Percentiles rank a stretch among this genome's conserved stretches.
Conservation (phyloP, 2,329 filamentous ascomycete species). For the Cladosporium sp. region DNA sequence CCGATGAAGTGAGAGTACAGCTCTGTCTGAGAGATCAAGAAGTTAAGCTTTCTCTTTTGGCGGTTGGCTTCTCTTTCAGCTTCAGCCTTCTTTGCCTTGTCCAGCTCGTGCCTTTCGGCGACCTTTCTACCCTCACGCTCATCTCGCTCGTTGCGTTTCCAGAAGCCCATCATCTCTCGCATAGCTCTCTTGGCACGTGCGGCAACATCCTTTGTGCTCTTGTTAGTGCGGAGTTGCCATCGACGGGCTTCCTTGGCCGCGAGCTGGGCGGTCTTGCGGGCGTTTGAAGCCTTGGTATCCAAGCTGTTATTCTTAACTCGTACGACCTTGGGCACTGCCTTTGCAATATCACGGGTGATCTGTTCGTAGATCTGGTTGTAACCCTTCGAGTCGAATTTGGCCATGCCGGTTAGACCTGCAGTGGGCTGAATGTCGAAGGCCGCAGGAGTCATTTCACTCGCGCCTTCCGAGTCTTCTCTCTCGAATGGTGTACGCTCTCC, state of each 20-base stretch:
- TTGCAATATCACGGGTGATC: slow-evolving; percentile 91
- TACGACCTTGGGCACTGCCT: slow-evolving; percentile 88
- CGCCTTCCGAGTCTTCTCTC: slow-evolving; percentile 36
- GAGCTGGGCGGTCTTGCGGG: slow-evolving; percentile 94
- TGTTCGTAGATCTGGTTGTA: slow-evolving; percentile 97
- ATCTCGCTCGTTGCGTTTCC: slow-evolving; percentile 97
- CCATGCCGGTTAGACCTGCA: slow-evolving; percentile 30
- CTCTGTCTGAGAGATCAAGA: slow-evolving; percentile 97
- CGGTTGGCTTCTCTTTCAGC: slow-evolving; percentile 95
- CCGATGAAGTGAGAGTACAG: slow-evolving; percentile 99
- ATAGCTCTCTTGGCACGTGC: slow-evolving; percentile 95
- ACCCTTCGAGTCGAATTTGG: slow-evolving; percentile 45
- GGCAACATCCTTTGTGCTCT: slow-evolving; percentile 96
- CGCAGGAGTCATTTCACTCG: slow-evolving; percentile 56
- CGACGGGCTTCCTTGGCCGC: slow-evolving; percentile 95
- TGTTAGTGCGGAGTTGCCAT: slow-evolving; percentile 97
- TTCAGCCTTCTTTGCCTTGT: slow-evolving; percentile 94
- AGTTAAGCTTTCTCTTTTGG: slow-evolving; percentile 98
- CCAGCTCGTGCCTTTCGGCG: slow-evolving; percentile 91
- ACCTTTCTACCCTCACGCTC: slow-evolving; percentile 91
- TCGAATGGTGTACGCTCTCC: slow-evolving; percentile 22
- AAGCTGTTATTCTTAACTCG: slow-evolving; percentile 84
- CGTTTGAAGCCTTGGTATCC: slow-evolving; percentile 83
- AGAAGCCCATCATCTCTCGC: slow-evolving; percentile 99
- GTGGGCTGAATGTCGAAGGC: slow-evolving; percentile 27